Evolutionary conservation across 176 grass and related monocot species (phyloP), one percentile per base, ranked within the genome.

Genomic region (Areca catechu): DNA sequence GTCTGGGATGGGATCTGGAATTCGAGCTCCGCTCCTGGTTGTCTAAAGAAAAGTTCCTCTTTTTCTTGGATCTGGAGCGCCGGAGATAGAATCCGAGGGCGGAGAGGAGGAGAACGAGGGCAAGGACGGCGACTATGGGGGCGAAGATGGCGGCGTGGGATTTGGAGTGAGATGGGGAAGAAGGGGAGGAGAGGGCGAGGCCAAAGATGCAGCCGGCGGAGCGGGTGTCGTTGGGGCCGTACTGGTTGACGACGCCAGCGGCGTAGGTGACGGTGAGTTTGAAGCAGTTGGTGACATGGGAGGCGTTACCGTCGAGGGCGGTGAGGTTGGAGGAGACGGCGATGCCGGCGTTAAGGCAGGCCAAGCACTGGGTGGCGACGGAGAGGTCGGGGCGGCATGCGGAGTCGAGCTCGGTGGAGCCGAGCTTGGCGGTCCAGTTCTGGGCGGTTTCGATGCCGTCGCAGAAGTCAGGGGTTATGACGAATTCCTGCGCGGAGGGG

Each of bases 181-280:
- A 19, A 9, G 56, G 4, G 7, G 69, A 70, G 57, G 71, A 74
- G 19, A 85, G 60, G 3, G 57, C 65, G 25, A 97, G 75, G 51
- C 86, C 86, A 17, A 97, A 56, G n/a, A 53, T 63, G 63, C 92
- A 97, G 15, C 5, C 5, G 75, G 80, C 61, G 1, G 92, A 74
- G 58, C 69, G 53, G 30, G 54, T 65, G 49, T 80, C 76, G 12
- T 53, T 7, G 1, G 87, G 83, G 7, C 87, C 83, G 29, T 68
- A 53, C 4, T 61, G 24, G 51, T 77, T 88, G 50, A 67, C 65
- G 57, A 98, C n/a, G 58, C 81, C 83, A 24, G 80, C 78, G 3
- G 93, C 87, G 60, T 88, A 92, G 3, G 78, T 27, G 22, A 80
- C 54, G 23, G 81, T 83, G 65, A 92, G 69, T 63, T 54, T 65